Evolutionary conservation across 2,329 filamentous ascomycete species (phyloP).

Genomic region (Sporothrix globosa): DNA sequence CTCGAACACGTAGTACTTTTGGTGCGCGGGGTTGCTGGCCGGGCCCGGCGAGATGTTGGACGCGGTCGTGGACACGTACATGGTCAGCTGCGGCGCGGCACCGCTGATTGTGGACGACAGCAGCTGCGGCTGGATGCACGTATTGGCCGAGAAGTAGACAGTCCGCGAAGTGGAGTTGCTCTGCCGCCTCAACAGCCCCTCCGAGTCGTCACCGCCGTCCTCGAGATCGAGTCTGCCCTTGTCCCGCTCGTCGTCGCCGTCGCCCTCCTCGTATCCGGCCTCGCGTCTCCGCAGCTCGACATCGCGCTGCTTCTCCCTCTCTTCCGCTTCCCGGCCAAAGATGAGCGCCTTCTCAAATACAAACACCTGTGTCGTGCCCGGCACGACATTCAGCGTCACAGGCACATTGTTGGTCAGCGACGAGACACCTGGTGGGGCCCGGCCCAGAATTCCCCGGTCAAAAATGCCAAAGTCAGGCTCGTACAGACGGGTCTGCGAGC

Average conservation of each 20-base stretch:
- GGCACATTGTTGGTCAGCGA: slow-evolving; percentile 67
- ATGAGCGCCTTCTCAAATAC: slow-evolving; percentile 63
- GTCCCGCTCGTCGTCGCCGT: slow-evolving; percentile 27
- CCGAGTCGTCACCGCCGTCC: slow-evolving; percentile 30
- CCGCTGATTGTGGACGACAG: slow-evolving; percentile 48
- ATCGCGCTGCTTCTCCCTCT: slow-evolving; percentile 29
- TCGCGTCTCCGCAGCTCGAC: slow-evolving; percentile 38
- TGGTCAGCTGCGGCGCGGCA: slow-evolving; percentile 70
- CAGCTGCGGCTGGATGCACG: slow-evolving; percentile 73
- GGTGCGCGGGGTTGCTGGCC: slow-evolving; percentile 48
- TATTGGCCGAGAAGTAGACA: slow-evolving; percentile 84
- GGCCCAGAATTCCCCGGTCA: slow-evolving; percentile 65
- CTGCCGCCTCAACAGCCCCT: slow-evolving; percentile 35
- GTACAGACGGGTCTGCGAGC: slow-evolving; percentile 48
- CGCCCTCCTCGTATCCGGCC: slow-evolving; percentile 35
- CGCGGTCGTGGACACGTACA: slow-evolving; percentile 73
- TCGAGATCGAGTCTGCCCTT: slow-evolving; percentile 17
- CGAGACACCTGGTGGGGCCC: slow-evolving; percentile 56
- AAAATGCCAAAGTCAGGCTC: slow-evolving; percentile 64
- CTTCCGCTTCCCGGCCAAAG: slow-evolving; percentile 45
- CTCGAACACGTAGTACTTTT: slow-evolving; percentile 57
- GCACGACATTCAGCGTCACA: slow-evolving; percentile 59
- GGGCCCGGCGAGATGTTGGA: slow-evolving; percentile 70
- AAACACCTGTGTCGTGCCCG: slow-evolving; percentile 66
- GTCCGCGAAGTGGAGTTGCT: slow-evolving; percentile 46